Conservation (phyloP, 371 early-diverging fungal species). For the Circinella minor region DNA sequence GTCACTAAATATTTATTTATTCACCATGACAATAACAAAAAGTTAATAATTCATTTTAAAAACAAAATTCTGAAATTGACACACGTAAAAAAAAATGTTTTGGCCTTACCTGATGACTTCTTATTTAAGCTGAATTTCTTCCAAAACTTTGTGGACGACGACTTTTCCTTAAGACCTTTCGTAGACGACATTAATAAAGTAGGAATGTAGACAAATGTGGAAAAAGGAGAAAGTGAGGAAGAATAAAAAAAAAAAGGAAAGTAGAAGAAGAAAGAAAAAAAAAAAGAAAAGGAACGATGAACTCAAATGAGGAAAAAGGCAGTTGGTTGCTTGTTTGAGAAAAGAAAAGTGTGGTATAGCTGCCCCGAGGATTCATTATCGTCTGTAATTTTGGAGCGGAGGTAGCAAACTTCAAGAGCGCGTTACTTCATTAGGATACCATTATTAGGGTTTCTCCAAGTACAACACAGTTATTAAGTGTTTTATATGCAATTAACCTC, state of each 20-base stretch:
- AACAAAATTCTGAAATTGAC: neutral
- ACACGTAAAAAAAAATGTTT: neutral
- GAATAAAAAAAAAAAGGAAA: constrained; percentile 2
- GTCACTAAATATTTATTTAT: neutral
- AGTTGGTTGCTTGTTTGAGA: neutral
- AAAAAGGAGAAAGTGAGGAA: constrained; percentile 8
- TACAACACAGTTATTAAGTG: too few species aligned
- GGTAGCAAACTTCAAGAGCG: too few species aligned
- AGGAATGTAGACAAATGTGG: constrained; percentile 6
- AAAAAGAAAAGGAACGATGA: constrained; percentile 9
- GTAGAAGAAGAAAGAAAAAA: neutral
- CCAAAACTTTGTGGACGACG: constrained; percentile 40
- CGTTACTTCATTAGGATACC: too few species aligned
- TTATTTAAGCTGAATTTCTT: constrained; percentile 46
- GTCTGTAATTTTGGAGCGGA: too few species aligned
- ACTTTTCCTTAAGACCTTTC: constrained; percentile 17
- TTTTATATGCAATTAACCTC: too few species aligned
- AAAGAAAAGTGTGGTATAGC: neutral
- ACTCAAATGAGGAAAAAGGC: constrained; percentile 5
- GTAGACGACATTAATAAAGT: constrained; percentile 59
- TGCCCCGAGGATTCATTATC: too few species aligned
- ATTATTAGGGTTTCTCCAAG: too few species aligned
- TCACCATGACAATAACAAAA: neutral
- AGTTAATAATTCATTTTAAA: neutral
- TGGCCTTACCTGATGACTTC: constrained; percentile 15